Evolutionary conservation across 1,284 basidiomycete genomes (phyloP).

Genomic region (Paramarasmius palmivorus): DNA sequence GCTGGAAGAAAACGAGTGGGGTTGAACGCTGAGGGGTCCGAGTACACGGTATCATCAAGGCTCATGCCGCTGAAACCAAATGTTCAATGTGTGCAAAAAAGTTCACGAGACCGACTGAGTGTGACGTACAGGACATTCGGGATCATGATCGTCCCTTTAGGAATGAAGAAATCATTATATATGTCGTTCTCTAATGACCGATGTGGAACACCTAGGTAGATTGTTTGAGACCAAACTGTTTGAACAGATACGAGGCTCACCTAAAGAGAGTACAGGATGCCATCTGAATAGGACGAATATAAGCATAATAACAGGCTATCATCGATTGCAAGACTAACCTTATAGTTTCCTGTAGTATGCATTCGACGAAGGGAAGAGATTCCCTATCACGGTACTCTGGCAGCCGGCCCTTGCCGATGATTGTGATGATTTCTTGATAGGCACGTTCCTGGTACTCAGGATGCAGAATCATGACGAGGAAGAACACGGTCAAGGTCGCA

Average conservation of each 20-base stretch:
- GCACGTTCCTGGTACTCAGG: background rate
- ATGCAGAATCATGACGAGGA: background rate
- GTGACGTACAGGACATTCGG: background rate
- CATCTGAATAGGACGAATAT: no score
- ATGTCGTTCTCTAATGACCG: slow-evolving; percentile 1
- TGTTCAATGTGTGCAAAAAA: background rate
- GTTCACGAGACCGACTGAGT: background rate
- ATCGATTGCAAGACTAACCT: background rate
- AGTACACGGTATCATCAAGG: slow-evolving; percentile 4
- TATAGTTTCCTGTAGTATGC: background rate
- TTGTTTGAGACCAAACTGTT: no score
- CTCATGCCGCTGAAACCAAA: slow-evolving; percentile 1
- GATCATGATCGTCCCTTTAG: slow-evolving; percentile 4
- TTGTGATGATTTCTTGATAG: background rate
- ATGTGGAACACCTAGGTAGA: slow-evolving; percentile 9
- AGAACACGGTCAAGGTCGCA: background rate
- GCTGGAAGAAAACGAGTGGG: slow-evolving; percentile 1
- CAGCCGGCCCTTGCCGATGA: background rate
- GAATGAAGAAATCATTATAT: slow-evolving; percentile 3
- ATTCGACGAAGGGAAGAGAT: slow-evolving; percentile 1
- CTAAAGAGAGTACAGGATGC: background rate
- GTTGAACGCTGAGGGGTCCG: background rate
- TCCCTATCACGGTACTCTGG: slow-evolving; percentile 1
- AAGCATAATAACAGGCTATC: background rate
- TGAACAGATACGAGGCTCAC: no score